These are phyloP conservation scores for Syzygium syzygioides DNA, from an alignment of 441 rosid species.

Conservation along the genomic window DNA sequence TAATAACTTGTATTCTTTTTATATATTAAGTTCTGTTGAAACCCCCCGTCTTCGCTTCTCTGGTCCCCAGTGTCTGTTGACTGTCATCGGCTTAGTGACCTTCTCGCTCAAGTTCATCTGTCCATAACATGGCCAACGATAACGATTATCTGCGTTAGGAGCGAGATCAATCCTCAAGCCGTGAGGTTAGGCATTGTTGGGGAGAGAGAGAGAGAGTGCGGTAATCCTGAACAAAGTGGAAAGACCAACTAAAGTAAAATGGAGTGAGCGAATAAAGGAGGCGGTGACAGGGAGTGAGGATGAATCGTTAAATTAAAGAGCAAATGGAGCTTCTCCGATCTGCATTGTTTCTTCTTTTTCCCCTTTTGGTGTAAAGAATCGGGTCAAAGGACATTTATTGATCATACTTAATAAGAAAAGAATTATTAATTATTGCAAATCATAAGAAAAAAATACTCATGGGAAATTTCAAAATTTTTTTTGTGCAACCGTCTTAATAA, in stretches of 20 bases:
- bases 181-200: neutral
- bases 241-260: too few relatives aligned
- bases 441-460: neutral
- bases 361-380: neutral
- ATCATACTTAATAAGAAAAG: neutral
- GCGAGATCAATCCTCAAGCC: neutral
- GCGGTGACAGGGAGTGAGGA: too few relatives aligned
- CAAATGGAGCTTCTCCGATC: neutral
- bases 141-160: neutral
- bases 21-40: neutral
- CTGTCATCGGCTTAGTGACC: neutral
- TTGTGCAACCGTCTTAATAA: neutral
- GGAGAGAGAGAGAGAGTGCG: neutral
- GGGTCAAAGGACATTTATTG: neutral
- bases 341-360: neutral
- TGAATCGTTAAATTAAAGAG: neutral
- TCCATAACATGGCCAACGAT: neutral
- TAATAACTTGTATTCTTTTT: too few relatives aligned
- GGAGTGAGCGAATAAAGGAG: neutral
- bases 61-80: neutral
- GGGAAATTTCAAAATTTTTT: neutral
- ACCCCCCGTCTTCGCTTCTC: neutral
- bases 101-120: neutral
- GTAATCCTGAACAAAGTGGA: too few relatives aligned
- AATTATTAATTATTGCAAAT: neutral